phyloP scores from a whole-genome alignment of 1,284 basidiomycete species.

The Tilletia horrida region DNA sequence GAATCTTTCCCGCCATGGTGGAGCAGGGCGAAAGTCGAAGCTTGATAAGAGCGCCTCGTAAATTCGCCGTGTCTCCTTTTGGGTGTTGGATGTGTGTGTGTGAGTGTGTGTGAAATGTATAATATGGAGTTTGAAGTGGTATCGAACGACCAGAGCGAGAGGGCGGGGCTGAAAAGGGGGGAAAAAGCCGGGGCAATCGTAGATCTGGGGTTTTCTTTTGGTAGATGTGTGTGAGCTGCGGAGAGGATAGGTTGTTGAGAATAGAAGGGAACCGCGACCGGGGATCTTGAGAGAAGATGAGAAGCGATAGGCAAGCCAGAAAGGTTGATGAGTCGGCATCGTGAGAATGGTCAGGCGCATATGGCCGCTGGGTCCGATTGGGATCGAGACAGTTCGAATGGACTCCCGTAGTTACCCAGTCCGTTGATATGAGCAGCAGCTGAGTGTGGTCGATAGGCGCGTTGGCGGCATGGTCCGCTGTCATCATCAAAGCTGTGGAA shows the following conservation, averaged over 20 bases:
- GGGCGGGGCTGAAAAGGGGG: neutral
- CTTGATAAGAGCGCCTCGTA: too few relatives aligned
- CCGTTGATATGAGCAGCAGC: neutral
- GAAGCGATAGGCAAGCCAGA: neutral
- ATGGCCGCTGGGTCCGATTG: neutral
- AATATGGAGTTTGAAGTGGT: too few relatives aligned
- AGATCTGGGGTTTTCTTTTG: too few relatives aligned
- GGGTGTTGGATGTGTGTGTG: too few relatives aligned
- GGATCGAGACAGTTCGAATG: neutral
- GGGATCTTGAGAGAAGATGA: neutral
- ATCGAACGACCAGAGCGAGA: neutral
- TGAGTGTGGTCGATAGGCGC: neutral
- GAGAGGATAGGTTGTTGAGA: neutral
- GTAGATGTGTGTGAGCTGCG: neutral
- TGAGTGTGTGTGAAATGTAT: too few relatives aligned
- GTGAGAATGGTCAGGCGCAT: neutral
- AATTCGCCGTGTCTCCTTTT: too few relatives aligned
- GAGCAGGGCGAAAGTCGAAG: too few relatives aligned
- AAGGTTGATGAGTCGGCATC: too few relatives aligned
- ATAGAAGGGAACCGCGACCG: neutral
- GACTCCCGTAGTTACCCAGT: neutral
- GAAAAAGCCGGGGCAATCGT: too few relatives aligned
- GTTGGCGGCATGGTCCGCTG: neutral
- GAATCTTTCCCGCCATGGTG: too few relatives aligned
- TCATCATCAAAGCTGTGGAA: constrained; percentile 10